Base-by-base conservation (phyloP, 2,329 filamentous ascomycete species). In the Colletotrichum australisinense region DNA sequence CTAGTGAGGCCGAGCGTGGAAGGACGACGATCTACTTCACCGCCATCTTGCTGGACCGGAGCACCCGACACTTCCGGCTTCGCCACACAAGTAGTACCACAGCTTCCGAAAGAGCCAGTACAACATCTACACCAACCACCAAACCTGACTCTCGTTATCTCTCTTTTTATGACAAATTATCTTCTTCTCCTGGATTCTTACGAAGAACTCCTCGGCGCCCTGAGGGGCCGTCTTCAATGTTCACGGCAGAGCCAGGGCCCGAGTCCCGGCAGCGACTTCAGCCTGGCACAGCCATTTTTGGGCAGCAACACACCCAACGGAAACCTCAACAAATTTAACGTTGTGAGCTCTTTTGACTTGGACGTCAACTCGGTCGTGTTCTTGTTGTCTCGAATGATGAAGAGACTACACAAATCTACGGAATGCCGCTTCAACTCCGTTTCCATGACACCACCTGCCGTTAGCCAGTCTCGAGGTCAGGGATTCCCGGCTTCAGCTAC, bases 361-460 rank as follows among this genome's bases (percentile, higher is more conserved):
- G 71, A 73, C n/a, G 56, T 73, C 56, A 66, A 57, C 35, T 70
- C 71, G 9, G 67, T 73, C 24, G 71, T 73, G 0, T 73, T 71
- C 8, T 56, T 73, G 11, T 22, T 73, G 28, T 70, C 67, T 5
- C 32, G 60, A 14, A 63, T 73, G 71, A 66, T 73, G 67, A 73
- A 73, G 59, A 63, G 62, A 16, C 49, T 73, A 5, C 60, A 73
- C 16, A 73, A 73, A 49, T 73, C 67, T 19, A 66, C 62, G 9
- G 67, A 73, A 28, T 49, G n/a, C 32, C 60, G 70, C 28, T 70
- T 70, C 26, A 35, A 42, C 26, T 46, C 35, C 6, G 56, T 55
- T 22, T 56, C 67, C 1, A 19, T 57, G 24, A 60, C 57, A 9
- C 30, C 52, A 9, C 28, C 35, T 11, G 26, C 32, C 8, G 26